Conservation (phyloP, 2,329 filamentous ascomycete genomes). For the Penicillium sp. region DNA sequence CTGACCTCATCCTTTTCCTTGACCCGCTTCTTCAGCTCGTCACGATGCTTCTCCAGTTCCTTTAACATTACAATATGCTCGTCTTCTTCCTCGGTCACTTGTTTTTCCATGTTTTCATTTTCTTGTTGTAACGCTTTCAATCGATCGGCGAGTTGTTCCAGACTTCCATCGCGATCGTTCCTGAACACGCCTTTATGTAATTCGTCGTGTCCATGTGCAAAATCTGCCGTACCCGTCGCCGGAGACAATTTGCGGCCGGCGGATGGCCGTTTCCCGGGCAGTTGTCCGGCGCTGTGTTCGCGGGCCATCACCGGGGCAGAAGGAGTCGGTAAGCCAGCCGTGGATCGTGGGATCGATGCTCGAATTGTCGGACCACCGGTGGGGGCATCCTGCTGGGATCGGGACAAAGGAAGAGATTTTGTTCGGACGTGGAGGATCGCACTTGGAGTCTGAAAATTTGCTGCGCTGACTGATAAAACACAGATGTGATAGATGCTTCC, state of each 20-base stretch:
- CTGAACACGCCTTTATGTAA: constrained; percentile 36
- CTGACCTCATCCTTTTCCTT: constrained; percentile 92
- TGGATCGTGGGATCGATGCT: constrained; percentile 55
- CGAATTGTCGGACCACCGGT: constrained; percentile 47
- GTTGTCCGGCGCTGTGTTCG: constrained; percentile 62
- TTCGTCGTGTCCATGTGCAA: constrained; percentile 42
- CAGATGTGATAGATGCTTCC: constrained; percentile 91
- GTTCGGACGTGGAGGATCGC: constrained; percentile 82
- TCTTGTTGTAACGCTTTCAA: constrained; percentile 80
- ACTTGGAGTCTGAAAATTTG: constrained; percentile 91
- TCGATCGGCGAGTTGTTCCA: constrained; percentile 77
- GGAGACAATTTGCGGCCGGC: constrained; percentile 76
- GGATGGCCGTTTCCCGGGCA: constrained; percentile 63
- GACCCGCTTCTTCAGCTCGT: constrained; percentile 72
- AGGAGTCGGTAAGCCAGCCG: constrained; percentile 59
- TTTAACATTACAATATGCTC: constrained; percentile 67
- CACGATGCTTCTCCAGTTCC: constrained; percentile 73
- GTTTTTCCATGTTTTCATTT: constrained; percentile 73
- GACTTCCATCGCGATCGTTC: constrained; percentile 63
- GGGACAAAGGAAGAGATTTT: constrained; percentile 49
- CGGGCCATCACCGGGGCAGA: constrained; percentile 62
- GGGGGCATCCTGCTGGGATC: constrained; percentile 36
- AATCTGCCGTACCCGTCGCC: constrained; percentile 54
- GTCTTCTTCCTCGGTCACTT: constrained; percentile 67
- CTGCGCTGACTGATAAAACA: constrained; percentile 85